Base-by-base conservation (phyloP, 768 basidiomycete species). In the Pulveroboletus ravenelii region DNA sequence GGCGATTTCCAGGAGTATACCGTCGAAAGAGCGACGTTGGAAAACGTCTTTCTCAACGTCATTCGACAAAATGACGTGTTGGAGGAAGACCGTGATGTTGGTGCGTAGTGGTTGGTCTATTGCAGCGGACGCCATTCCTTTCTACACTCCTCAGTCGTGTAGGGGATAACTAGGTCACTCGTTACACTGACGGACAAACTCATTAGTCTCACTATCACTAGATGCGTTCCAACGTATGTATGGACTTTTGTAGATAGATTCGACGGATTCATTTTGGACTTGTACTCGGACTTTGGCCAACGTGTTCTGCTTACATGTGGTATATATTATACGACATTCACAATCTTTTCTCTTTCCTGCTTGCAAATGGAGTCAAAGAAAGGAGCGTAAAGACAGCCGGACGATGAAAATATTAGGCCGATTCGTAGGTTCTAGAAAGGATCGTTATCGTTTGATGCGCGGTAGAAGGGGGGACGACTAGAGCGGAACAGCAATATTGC, bases 11-110 rank as follows among this genome's bases (percentile, higher is more conserved):
- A 76, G 2, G 84, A 88, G 55, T 85, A 85, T 51, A 85, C 84
- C 0, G 84, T 87, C 10, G 86, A 86, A 66, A 80, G 78, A 48
- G 79, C 82, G 9, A 80, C 81, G 6, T 57, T 87, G 54, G 86
- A 88, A 65, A 87, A 81, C 53, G 82, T 85, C 14, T 88, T 88
- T 66, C 62, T 87, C 57, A 83, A 84, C 61, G 82, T 85, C 17
- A 83, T 85, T 50, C 68, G 82, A 51, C 78, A 78, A 56, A 81
- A 84, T 47, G 70, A 82, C 56, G 77, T 82, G 3, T 56, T 65
- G 12, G 84, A 85, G 60, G 72, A 77, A 55, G 75, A 77, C 46
- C 20, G 20, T 23, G 20, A 23, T 23, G 20, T 23, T 23, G 20
- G 20, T 23, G 20, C 20, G 20, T 23, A 23, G 20, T 23, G 20